phyloP scores from a whole-genome alignment of 2,329 filamentous ascomycete species.

The Parastagonospora avenae region DNA sequence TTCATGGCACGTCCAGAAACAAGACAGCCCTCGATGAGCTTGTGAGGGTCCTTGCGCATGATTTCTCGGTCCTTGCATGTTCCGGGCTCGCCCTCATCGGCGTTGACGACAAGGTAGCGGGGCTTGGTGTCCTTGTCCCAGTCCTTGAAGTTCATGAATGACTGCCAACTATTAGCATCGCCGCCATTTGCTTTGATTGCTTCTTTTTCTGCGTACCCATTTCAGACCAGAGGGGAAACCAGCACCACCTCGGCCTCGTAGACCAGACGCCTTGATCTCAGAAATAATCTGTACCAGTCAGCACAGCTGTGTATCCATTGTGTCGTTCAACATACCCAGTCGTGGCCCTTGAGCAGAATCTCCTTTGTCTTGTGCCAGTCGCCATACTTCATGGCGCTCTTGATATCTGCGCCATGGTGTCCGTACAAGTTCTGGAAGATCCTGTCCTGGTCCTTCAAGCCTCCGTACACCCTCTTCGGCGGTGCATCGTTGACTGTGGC shows the following conservation, averaged over 20 bases:
- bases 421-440: constrained; percentile 99
- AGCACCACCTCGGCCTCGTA: constrained; percentile 94
- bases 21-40: constrained; percentile 95
- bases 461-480: constrained; percentile 74
- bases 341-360: constrained; percentile 93
- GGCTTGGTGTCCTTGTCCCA: constrained; percentile 98
- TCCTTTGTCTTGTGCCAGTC: constrained; percentile 99
- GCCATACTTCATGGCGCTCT: constrained; percentile 95
- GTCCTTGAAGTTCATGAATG: constrained; percentile 99
- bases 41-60: constrained; percentile 99
- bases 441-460: constrained; percentile 92
- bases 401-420: constrained; percentile 87
- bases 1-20: constrained; percentile 98
- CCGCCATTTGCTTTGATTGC: background rate
- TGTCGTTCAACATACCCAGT: constrained; percentile 67
- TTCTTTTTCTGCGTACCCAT: constrained; percentile 72
- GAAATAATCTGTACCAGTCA: constrained; percentile 74
- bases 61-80: constrained; percentile 99
- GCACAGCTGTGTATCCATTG: background rate
- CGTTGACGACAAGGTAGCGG: constrained; percentile 96
- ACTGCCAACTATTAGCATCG: constrained; percentile 60
- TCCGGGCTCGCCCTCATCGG: constrained; percentile 97
- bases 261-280: constrained; percentile 94
- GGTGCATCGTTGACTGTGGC: constrained; percentile 58
- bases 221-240: constrained; percentile 98